Conservation (phyloP, 2,329 filamentous ascomycete genomes). For the Aspergillus ustus region DNA sequence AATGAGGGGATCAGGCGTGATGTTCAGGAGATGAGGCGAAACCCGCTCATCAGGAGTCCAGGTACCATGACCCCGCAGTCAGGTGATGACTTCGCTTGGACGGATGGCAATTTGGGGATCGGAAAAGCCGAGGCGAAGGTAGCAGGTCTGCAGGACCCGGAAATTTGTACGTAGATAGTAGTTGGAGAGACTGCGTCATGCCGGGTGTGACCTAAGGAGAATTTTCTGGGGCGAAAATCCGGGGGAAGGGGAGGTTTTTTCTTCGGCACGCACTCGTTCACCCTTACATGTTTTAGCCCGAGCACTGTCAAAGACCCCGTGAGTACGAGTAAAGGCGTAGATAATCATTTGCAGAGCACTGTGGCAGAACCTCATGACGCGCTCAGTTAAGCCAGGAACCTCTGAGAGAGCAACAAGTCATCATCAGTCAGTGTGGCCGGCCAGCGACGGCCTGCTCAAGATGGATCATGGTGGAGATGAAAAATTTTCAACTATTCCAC, state of each 20-base stretch:
- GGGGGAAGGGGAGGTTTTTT: slow-evolving; percentile 13
- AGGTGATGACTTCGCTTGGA: not conserved
- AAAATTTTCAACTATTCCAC: slow-evolving; percentile 7
- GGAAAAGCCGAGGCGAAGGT: not conserved
- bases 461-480: slow-evolving; percentile 5
- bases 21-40: not conserved
- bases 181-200: slow-evolving; percentile 13
- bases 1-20: not conserved
- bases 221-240: slow-evolving; percentile 18
- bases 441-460: not conserved
- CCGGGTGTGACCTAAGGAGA: slow-evolving; percentile 6
- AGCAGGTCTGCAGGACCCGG: not conserved
- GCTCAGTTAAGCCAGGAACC: not conserved
- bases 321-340: not conserved
- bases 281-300: not conserved
- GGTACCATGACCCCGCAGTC: not conserved
- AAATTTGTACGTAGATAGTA: not conserved
- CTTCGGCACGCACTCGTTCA: not conserved
- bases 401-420: slow-evolving; percentile 2
- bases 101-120: not conserved
- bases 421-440: not conserved
- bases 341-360: not conserved
- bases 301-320: not conserved
- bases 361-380: not conserved
- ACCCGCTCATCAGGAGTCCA: not conserved